Conservation (phyloP, 164 flowering plant species). For the Magnolia changhungtana region DNA sequence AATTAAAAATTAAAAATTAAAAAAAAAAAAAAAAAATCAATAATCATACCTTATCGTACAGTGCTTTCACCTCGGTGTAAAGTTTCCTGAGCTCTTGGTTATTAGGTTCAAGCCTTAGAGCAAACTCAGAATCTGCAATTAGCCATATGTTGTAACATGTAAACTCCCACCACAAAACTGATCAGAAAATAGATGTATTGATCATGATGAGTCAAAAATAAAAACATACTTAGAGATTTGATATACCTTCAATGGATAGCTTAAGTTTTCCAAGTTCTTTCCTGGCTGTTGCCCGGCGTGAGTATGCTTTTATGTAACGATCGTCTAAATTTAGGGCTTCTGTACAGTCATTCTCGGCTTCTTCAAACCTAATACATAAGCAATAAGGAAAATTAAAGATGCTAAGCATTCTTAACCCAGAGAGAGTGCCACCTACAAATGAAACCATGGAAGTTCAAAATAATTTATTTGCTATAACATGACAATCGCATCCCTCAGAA, state of each 20-base stretch:
- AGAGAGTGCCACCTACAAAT: not conserved
- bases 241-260: slow-evolving; percentile 73
- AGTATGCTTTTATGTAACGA: slow-evolving; percentile 91
- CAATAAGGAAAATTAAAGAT: not conserved
- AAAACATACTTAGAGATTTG: not conserved
- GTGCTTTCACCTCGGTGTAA: slow-evolving; percentile 58
- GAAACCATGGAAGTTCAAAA: not conserved
- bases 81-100: slow-evolving; percentile 91
- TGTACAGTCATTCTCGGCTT: slow-evolving; percentile 93
- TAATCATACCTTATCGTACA: slow-evolving; percentile 57
- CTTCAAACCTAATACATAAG: slow-evolving; percentile 51
- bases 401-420: not conserved
- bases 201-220: not conserved
- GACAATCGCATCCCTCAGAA: not conserved
- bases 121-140: slow-evolving; percentile 85
- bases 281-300: slow-evolving; percentile 94
- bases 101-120: slow-evolving; percentile 82
- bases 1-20: not conserved
- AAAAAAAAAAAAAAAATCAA: not conserved
- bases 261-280: slow-evolving; percentile 85
- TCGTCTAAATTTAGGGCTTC: slow-evolving; percentile 95
- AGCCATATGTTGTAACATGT: slow-evolving; percentile 8
- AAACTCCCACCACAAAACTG: slow-evolving; percentile 4
- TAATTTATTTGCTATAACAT: not conserved
- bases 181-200: not conserved